Conservation (phyloP, 2,329 filamentous ascomycete genomes). For the Arthrinium puccinioides region DNA sequence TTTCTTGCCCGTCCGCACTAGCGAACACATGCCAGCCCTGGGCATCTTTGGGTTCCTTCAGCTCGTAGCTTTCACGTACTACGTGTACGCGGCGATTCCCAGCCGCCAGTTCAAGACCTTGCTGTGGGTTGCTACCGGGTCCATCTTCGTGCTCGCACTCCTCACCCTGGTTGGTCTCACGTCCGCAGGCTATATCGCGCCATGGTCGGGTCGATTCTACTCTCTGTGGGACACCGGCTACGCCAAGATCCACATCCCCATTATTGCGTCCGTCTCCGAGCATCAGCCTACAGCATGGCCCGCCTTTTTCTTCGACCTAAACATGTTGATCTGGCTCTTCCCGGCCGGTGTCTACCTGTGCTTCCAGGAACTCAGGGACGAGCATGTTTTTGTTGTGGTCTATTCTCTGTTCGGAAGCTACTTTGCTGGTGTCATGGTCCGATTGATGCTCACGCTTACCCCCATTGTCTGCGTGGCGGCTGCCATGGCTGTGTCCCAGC, state of each 20-base stretch:
- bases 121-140: slow-evolving; percentile 66
- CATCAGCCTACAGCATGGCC: slow-evolving; percentile 99
- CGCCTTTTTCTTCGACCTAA: slow-evolving; percentile 97
- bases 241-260: slow-evolving; percentile 98
- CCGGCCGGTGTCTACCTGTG: slow-evolving; percentile 97
- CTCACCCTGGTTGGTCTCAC: slow-evolving; percentile 79
- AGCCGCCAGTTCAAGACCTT: slow-evolving; percentile 93
- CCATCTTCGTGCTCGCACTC: slow-evolving; percentile 58
- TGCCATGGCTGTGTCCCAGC: slow-evolving; percentile 78
- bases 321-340: slow-evolving; percentile 98
- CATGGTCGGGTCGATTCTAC: slow-evolving; percentile 98
- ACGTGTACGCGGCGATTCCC: slow-evolving; percentile 78
- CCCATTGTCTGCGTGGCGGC: slow-evolving; percentile 93
- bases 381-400: slow-evolving; percentile 96
- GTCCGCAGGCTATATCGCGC: slow-evolving; percentile 83
- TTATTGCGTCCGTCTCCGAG: slow-evolving; percentile 98
- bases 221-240: slow-evolving; percentile 98
- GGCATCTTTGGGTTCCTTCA: slow-evolving; percentile 95
- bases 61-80: slow-evolving; percentile 86
- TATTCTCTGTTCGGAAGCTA: slow-evolving; percentile 96
- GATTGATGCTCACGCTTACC: slow-evolving; percentile 94
- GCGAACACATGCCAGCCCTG: slow-evolving; percentile 96
- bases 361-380: slow-evolving; percentile 87
- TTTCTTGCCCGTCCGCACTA: slow-evolving; percentile 91
- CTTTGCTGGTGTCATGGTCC: slow-evolving; percentile 98